These are phyloP conservation scores for Candida ascalaphidarum DNA, from an alignment of 805 yeast genomes.

Conservation along the genomic window DNA sequence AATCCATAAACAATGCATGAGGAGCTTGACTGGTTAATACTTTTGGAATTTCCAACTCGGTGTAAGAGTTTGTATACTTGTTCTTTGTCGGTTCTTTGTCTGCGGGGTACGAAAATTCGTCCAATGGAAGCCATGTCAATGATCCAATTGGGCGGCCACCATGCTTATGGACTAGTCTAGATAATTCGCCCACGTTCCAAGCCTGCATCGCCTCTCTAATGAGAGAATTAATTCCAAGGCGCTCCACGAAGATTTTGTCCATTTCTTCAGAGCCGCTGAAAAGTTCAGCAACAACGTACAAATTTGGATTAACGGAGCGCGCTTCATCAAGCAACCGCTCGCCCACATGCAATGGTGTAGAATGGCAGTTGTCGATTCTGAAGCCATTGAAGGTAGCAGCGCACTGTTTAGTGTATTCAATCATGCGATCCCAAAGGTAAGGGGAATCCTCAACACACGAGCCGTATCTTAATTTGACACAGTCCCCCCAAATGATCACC, in stretches of 20 bases:
- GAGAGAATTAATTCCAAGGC: slow-evolving; percentile 80
- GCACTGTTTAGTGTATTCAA: slow-evolving; percentile 58
- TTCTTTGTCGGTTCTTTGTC: slow-evolving; percentile 25
- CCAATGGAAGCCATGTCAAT: slow-evolving; percentile 70
- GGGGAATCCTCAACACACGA: slow-evolving; percentile 74
- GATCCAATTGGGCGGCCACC: slow-evolving; percentile 97
- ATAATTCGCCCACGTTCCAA: slow-evolving; percentile 77
- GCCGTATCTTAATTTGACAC: slow-evolving; percentile 90
- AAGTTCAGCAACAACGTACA: slow-evolving; percentile 90
- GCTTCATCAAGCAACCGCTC: slow-evolving; percentile 84
- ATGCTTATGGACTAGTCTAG: slow-evolving; percentile 79
- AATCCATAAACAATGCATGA: slow-evolving; percentile 94
- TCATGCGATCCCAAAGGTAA: slow-evolving; percentile 82
- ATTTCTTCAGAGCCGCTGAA: slow-evolving; percentile 88
- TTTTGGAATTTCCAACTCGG: slow-evolving; percentile 64
- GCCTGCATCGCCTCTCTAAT: slow-evolving; percentile 98
- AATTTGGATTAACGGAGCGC: slow-evolving; percentile 70
- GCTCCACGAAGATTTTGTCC: slow-evolving; percentile 85
- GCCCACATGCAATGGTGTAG: slow-evolving; percentile 94
- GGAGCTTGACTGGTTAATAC: slow-evolving; percentile 64
- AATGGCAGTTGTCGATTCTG: slow-evolving; percentile 91
- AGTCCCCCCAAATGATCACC: slow-evolving; percentile 96
- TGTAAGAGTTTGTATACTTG: slow-evolving; percentile 25
- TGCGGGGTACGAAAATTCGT: slow-evolving; percentile 63
- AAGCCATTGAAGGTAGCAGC: slow-evolving; percentile 80